Evolutionary conservation across 176 grass and related monocot genomes (phyloP), one percentile per base, ranked within the genome.

Genomic region (Carex kokanica): DNA sequence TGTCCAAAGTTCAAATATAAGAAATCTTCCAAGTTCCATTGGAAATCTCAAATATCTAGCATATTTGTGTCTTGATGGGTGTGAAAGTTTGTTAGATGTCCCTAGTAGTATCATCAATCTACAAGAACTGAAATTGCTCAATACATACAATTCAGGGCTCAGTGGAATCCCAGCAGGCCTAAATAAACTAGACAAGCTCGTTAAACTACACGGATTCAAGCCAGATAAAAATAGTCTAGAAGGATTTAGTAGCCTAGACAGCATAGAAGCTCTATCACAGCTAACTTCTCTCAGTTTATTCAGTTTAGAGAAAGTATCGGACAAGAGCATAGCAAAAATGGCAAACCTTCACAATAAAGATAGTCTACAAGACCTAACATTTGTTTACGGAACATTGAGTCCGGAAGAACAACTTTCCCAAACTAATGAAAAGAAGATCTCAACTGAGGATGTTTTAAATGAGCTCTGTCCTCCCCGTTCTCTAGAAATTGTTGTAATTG

Each of bases 401-500:
- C 0, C 3, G 24, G 73, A 53, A 78, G 40, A 27, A 27, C 51
- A 54, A 23, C 0, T 18, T 18, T 25, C 9, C 16, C 20, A 78
- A 52, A 25, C 43, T 6, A 24, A 12, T 25, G 24, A 55, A 45
- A 36, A 78, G 51, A 78, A 29, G 31, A 10, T 38, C 17, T 0
- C 4, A 78, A 68, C 15, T 0, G 73, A 78, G 13, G 8, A 10
- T 5, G 43, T 78, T 53, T 55, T 78, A 23, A 78, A 78, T 78
- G 73, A 52, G 73, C 41, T 78, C 29, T 78, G 9, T 29, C 73
- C 73, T 78, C 73, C 73, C 15, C 3, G 5, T 53, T 78, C 45
- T 13, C 0, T 78, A 23, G 43, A 55, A 78, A 7, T 2, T 12
- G 4, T 40, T 40, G 0, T 6, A 6, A 40, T 40, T 40, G 38